Base-by-base conservation (phyloP, 2,329 filamentous ascomycete genomes). In the Talaromyces sp. region DNA sequence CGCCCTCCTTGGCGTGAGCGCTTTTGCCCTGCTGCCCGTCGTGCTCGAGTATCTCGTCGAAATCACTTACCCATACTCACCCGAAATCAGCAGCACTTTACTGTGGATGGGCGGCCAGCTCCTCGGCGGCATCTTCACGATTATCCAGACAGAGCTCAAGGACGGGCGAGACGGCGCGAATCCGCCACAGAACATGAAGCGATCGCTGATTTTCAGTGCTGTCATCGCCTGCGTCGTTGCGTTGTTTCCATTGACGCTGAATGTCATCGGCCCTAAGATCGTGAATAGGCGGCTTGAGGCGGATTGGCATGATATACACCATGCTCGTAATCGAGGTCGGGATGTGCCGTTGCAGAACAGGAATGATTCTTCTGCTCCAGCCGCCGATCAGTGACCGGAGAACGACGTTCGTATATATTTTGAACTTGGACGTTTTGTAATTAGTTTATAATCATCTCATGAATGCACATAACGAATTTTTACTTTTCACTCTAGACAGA, bases 21-120 rank as follows among this genome's bases (percentile, higher is more conserved):
- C 83, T 10, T 97, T 97, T 75, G 83, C 83, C 21, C 78, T 97
- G 3, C 82, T 97, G 0, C 94, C 94, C 3, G 84, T 96, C 41
- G 89, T 87, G 6, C 83, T 97, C 55, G 94, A 99, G 75, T 92
- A 89, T 67, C 79, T 97, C 17, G 90, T 90, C 56, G 91, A 97
- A 73, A 83, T 96, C 61, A 92, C 89, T 5, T 90, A 94, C 69
- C 94, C 94, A 0, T 85, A 95, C 27, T 88, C 86, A 46, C 92
- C 94, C 0, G 93, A 96, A 75, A 84, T 97, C 51, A 90, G 90
- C 0, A 90, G 86, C 63, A 91, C 90, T 29, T 80, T 95, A 24
- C 90, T 88, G 68, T 97, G 94, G 94, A 84, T 85, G 1, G 88
- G 88, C 6, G 93, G 94, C 0, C 93, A 97, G 78, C 75, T 97